A percentile compares a stretch with the other conserved stretches of the same genome.
Evolutionary conservation across 2,329 filamentous ascomycete genomes (phyloP).

Genomic region (Hypoxylon sp.): DNA sequence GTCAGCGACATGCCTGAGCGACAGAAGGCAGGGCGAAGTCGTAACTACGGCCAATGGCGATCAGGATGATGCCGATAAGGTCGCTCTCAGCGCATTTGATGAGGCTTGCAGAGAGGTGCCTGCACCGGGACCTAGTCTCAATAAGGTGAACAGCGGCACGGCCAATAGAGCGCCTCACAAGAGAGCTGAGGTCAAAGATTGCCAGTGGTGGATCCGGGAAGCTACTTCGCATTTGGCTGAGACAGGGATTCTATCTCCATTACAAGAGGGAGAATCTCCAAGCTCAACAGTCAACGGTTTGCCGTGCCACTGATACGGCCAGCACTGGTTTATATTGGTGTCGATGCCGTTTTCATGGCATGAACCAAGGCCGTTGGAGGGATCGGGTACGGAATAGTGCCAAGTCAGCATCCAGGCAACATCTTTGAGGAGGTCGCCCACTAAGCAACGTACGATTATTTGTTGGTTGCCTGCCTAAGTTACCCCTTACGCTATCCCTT

Average conservation of each 20-base stretch:
- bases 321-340: neutral
- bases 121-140: slow-evolving; percentile 33
- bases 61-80: neutral
- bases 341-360: too few relatives aligned
- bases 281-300: slow-evolving; percentile 2
- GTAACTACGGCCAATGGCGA: neutral
- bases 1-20: slow-evolving; percentile 3
- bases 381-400: too few relatives aligned
- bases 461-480: neutral
- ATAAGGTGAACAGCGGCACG: slow-evolving; percentile 19
- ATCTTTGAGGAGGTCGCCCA: too few relatives aligned
- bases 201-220: slow-evolving; percentile 34
- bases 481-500: too few relatives aligned
- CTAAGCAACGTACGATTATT: too few relatives aligned
- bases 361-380: neutral
- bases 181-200: slow-evolving; percentile 26
- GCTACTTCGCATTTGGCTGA: slow-evolving; percentile 17
- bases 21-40: neutral
- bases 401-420: too few relatives aligned
- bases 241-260: slow-evolving; percentile 19
- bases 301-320: slow-evolving; percentile 11
- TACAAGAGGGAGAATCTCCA: slow-evolving; percentile 4
- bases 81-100: slow-evolving; percentile 24
- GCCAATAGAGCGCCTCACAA: slow-evolving; percentile 5
- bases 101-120: slow-evolving; percentile 29